Percentiles rank a stretch among this genome's conserved stretches.
Conservation (phyloP, 176 grass and related monocot genomes). For the Musa acuminata region DNA sequence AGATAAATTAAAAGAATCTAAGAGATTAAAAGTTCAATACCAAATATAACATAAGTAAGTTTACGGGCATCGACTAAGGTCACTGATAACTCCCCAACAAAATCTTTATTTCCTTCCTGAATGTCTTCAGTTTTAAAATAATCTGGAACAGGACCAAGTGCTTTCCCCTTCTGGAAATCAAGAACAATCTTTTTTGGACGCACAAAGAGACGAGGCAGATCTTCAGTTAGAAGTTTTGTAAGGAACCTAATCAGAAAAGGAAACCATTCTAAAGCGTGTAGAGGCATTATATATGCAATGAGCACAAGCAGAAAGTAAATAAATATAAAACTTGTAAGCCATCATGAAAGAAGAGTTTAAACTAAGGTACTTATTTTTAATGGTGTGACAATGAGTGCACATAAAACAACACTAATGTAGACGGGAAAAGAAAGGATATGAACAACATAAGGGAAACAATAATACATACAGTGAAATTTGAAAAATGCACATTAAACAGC, state of each 20-base stretch:
- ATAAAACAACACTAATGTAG: neutral
- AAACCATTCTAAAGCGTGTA: neutral
- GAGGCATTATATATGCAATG: neutral
- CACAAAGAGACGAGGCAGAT: slow-evolving; percentile 89
- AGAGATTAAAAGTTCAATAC: slow-evolving; percentile 24
- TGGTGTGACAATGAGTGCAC: neutral
- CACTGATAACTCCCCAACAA: slow-evolving; percentile 82
- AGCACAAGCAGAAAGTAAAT: neutral
- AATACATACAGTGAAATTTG: too few species aligned
- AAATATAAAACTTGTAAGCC: neutral
- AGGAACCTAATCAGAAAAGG: slow-evolving; percentile 60
- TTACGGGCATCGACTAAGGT: slow-evolving; percentile 93
- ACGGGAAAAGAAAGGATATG: neutral
- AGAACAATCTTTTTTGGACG: slow-evolving; percentile 94
- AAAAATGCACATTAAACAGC: too few species aligned
- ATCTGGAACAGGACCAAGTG: slow-evolving; percentile 65
- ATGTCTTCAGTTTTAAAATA: slow-evolving; percentile 28
- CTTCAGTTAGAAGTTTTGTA: slow-evolving; percentile 85
- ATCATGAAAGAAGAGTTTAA: neutral
- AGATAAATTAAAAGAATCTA: neutral
- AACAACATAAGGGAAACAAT: neutral
- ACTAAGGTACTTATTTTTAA: neutral
- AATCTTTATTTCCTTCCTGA: slow-evolving; percentile 89
- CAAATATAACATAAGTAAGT: slow-evolving; percentile 80
- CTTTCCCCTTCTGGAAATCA: slow-evolving; percentile 87